Conservation (phyloP, 2,329 filamentous ascomycete genomes). For the Alternaria sp. region DNA sequence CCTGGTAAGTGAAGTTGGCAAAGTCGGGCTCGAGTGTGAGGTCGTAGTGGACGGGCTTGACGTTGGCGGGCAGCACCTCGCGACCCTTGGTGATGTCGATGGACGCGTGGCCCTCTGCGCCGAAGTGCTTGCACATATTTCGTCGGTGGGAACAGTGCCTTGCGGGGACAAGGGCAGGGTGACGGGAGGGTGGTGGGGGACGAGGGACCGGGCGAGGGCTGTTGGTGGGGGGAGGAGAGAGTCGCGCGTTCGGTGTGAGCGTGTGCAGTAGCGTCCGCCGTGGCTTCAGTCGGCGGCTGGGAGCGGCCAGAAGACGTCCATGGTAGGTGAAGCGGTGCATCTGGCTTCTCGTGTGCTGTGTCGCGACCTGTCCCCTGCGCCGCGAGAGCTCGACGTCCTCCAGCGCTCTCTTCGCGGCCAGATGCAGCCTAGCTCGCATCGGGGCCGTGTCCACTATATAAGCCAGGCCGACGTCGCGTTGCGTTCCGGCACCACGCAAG, state of each 20-base stretch:
- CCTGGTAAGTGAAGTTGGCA: slow-evolving; percentile 83
- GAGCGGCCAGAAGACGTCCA: slow-evolving; percentile 29
- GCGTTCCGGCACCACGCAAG: slow-evolving; percentile 31
- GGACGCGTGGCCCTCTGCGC: slow-evolving; percentile 61
- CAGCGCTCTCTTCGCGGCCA: neutral
- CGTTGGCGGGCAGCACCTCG: slow-evolving; percentile 88
- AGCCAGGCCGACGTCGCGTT: slow-evolving; percentile 5
- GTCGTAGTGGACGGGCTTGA: slow-evolving; percentile 91
- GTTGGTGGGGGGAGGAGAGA: slow-evolving; percentile 37
- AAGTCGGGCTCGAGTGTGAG: slow-evolving; percentile 91
- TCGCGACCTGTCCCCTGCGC: slow-evolving; percentile 4
- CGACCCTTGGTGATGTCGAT: slow-evolving; percentile 69
- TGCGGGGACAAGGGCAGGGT: slow-evolving; percentile 28
- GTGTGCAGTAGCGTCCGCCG: slow-evolving; percentile 34
- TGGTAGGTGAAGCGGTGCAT: slow-evolving; percentile 46
- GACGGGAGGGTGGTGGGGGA: slow-evolving; percentile 22
- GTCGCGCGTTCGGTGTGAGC: slow-evolving; percentile 31
- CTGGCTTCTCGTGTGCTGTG: slow-evolving; percentile 21
- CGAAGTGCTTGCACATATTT: slow-evolving; percentile 73
- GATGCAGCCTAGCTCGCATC: neutral
- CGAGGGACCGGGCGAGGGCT: slow-evolving; percentile 17
- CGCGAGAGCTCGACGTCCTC: neutral
- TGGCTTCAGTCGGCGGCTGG: slow-evolving; percentile 28
- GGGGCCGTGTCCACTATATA: neutral
- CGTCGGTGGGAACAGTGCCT: slow-evolving; percentile 77